Base-by-base conservation (phyloP, 176 grass and related monocot genomes). In the Canna indica region DNA sequence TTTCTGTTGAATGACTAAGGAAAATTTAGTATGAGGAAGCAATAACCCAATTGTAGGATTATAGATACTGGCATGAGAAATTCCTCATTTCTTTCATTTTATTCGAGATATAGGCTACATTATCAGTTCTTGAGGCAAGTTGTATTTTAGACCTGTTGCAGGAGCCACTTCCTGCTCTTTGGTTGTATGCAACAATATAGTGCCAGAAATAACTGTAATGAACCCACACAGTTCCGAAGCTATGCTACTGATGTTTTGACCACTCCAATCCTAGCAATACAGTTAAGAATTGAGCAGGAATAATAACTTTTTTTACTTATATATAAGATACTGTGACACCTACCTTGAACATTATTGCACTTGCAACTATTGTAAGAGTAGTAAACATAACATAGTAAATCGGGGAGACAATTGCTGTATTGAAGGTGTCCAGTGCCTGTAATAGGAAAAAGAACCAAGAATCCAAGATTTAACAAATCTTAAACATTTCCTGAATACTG, bases 291-390 rank as follows among this genome's bases (percentile, higher is more conserved):
- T 74, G 72, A 83, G 81, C 54, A 41, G 32, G n/a, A 67, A 87
- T 11, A n/a, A n/a, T 27, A 17, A 36, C 12, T 48, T 7, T 9
- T 24, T 12, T n/a, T 65, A 32, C 20, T 36, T 35, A 27, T 29
- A 60, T 0, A 8, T 69, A 64, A 41, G 46, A 47, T 63, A 59
- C 32, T 28, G 38, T 36, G 27, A 32, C 61, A 42, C 67, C 3
- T 81, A 99, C 94, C 94, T 99, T 93, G 78, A 99, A 99, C 94
- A 99, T 99, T 77, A 99, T 99, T 66, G 81, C 82, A 82, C 84
- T 99, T 3, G 94, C 89, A 68, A 88, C 64, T 83, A 99, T 93
- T 73, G 94, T 90, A 18, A 99, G 86, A 46, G 86, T 93, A 1
- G 94, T 99, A 64, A 99, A 93, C 89, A 93, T 90, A 44, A 93